Percentiles rank a stretch among this genome's conserved stretches.
Conservation (phyloP, 2,329 filamentous ascomycete species). For the Fusarium pseudocircinatum region DNA sequence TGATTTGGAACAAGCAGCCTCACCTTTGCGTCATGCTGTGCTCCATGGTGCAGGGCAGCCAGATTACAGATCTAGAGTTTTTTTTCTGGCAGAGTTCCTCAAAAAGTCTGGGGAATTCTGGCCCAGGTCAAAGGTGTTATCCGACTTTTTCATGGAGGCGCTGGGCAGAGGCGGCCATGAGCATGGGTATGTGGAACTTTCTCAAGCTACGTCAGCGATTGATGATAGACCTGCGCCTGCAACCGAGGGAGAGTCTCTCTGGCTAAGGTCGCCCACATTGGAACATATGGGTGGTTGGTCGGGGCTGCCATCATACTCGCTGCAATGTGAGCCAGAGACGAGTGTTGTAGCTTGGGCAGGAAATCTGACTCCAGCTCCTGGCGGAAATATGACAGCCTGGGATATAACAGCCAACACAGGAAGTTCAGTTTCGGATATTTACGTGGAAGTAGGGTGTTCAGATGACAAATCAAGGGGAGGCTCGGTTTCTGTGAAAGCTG, state of each 20-base stretch:
- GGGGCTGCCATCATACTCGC: neutral
- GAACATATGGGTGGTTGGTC: neutral
- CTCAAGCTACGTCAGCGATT: neutral
- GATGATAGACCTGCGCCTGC: neutral
- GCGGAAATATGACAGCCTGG: neutral
- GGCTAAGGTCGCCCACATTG: neutral
- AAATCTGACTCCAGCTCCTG: neutral
- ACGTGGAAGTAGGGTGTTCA: neutral
- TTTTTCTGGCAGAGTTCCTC: slow-evolving; percentile 21
- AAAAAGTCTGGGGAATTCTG: slow-evolving; percentile 35
- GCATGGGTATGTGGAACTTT: neutral
- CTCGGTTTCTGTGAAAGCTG: neutral
- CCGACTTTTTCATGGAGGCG: neutral
- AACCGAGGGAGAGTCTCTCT: neutral
- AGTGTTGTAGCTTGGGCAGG: neutral
- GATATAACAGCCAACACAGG: neutral
- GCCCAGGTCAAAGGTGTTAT: slow-evolving; percentile 22
- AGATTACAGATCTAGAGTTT: slow-evolving; percentile 12
- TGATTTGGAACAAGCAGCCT: slow-evolving; percentile 20
- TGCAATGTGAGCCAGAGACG: neutral
- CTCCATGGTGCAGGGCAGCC: neutral
- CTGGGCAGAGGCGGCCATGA: neutral
- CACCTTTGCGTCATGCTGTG: slow-evolving; percentile 22
- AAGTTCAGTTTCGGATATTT: neutral
- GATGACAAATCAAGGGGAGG: neutral